Percentiles rank a stretch among this genome's conserved stretches.
These are phyloP conservation scores for Triticum turgidum DNA, from an alignment of 176 grass and related monocot genomes.

Conservation along the genomic window DNA sequence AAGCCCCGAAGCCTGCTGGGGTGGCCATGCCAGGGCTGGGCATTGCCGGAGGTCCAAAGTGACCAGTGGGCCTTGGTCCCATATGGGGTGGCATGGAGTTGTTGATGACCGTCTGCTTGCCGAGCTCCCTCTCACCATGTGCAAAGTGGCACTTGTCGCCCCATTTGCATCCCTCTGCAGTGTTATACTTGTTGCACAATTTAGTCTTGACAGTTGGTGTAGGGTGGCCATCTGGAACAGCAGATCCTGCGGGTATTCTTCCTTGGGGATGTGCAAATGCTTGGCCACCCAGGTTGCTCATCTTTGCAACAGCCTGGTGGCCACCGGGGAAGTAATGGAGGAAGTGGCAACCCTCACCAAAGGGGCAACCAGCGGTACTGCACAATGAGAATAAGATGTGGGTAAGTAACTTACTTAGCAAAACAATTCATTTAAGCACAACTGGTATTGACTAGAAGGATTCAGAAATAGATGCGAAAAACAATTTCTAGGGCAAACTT, in stretches of 20 bases:
- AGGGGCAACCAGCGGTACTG: slow-evolving; percentile 76
- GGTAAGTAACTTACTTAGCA: slow-evolving; percentile 24
- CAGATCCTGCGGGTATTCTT: slow-evolving; percentile 38
- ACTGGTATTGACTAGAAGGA: not conserved
- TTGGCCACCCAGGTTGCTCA: slow-evolving; percentile 55
- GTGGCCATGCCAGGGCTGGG: slow-evolving; percentile 28
- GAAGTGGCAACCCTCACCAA: slow-evolving; percentile 85
- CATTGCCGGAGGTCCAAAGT: slow-evolving; percentile 30
- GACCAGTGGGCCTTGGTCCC: slow-evolving; percentile 29
- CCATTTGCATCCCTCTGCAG: slow-evolving; percentile 88
- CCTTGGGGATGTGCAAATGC: slow-evolving; percentile 26
- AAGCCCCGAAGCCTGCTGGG: slow-evolving; percentile 71
- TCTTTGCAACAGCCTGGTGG: slow-evolving; percentile 64
- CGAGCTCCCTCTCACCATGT: slow-evolving; percentile 76
- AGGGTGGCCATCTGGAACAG: slow-evolving; percentile 25
- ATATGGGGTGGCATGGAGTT: slow-evolving; percentile 34
- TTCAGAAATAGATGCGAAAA: not conserved
- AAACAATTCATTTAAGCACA: not conserved
- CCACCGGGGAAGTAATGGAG: slow-evolving; percentile 73
- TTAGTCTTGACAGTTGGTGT: slow-evolving; percentile 53
- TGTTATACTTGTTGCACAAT: slow-evolving; percentile 84
- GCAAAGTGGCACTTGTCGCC: slow-evolving; percentile 91
- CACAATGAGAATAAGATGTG: slow-evolving; percentile 31
- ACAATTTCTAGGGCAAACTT: slow-evolving; percentile 4
- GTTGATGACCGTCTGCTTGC: slow-evolving; percentile 45